Evolutionary conservation across 768 basidiomycete species (phyloP), one percentile per base, ranked within the genome.

Genomic region (Tricholoma bakamatsutake): DNA sequence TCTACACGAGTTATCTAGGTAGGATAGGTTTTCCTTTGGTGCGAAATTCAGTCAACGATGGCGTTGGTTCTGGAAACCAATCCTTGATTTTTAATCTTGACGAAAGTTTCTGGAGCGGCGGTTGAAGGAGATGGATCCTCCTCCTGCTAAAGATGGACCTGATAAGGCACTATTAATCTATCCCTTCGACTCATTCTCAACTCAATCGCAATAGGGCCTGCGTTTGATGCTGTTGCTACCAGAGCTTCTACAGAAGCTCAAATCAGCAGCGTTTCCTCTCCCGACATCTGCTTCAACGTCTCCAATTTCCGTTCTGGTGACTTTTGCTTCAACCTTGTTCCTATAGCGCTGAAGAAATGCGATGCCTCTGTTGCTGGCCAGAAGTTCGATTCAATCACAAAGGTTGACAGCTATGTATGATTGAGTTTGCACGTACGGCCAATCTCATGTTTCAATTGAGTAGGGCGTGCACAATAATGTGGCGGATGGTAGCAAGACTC

Each of bases 41-140:
- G 47, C 53, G 53, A 15, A 56, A 65, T 52, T 58, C 65, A 12
- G 62, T 64, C 11, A 61, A 62, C 45, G 53, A 67, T 39, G 66
- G 67, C 4, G 48, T 64, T 46, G 67, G 66, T 11, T 46, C 58
- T 13, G 66, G 67, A 4, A 68, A 68, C 42, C 62, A 60, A 45
- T 68, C 64, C 24, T 46, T 68, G 37, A 64, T 60, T 2, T 52
- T 64, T 40, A 61, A 64, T 52, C 45, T 53, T 17, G 67, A 68
- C 42, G n/a, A n/a, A n/a, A n/a, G n/a, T n/a, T n/a, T n/a, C n/a
- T n/a, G n/a, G n/a, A n/a, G n/a, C n/a, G n/a, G n/a, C n/a, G n/a
- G n/a, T n/a, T n/a, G n/a, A n/a, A n/a, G n/a, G n/a, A n/a, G n/a
- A n/a, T n/a, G n/a, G n/a, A n/a, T n/a, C 63, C 63, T 21, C 30